Evolutionary conservation across 352 stramenopile species (phyloP).

Genomic region (Aphanomyces euteiches): DNA sequence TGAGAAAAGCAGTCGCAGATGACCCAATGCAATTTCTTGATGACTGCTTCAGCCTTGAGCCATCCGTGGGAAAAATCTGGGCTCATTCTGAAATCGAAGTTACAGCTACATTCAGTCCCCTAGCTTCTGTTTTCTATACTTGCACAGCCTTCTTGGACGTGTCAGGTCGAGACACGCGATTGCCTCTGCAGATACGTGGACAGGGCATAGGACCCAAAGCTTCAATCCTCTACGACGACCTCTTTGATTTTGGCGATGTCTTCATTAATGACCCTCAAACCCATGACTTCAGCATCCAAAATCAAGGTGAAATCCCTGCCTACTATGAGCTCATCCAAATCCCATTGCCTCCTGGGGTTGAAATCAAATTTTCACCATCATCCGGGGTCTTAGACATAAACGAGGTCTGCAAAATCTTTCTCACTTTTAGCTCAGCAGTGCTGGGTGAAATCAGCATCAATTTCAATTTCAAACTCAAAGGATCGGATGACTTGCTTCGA

Average conservation of each 20-base stretch:
- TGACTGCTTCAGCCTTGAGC: constrained; percentile 87
- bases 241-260: constrained; percentile 93
- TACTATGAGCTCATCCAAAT: constrained; percentile 62
- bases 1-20: constrained; percentile 84
- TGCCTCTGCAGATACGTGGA: constrained; percentile 87
- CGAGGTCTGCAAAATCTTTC: constrained; percentile 74
- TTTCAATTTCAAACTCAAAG: constrained; percentile 82
- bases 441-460: constrained; percentile 85
- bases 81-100: constrained; percentile 89
- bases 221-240: constrained; percentile 90
- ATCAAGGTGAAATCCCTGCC: constrained; percentile 91
- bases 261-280: constrained; percentile 88
- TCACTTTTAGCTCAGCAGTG: constrained; percentile 83
- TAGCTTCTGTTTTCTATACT: constrained; percentile 75
- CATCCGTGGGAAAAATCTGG: constrained; percentile 89
- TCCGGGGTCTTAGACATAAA: constrained; percentile 63
- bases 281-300: constrained; percentile 90
- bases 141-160: constrained; percentile 86
- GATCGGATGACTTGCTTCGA: constrained; percentile 77
- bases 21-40: constrained; percentile 94
- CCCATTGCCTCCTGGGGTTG: constrained; percentile 35
- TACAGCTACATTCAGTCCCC: constrained; percentile 85
- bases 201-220: constrained; percentile 90
- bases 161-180: constrained; percentile 77
- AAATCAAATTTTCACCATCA: constrained; percentile 44